These are phyloP conservation scores for Acacia acuminata DNA, from an alignment of 306 rosid species.

Conservation along the genomic window DNA sequence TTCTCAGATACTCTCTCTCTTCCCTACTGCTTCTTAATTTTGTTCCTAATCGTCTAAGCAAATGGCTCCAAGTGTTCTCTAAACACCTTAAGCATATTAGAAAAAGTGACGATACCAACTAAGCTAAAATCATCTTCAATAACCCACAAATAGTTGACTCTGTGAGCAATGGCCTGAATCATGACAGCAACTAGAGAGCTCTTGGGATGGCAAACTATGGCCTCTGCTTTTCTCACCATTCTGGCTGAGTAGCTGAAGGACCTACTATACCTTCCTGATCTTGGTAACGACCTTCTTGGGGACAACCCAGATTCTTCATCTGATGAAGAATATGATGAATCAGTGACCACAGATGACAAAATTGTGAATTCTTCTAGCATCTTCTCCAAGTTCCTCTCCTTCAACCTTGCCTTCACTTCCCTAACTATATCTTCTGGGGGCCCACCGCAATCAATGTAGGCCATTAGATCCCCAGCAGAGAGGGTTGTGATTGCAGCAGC, in stretches of 20 bases:
- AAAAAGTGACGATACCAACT: conserved; percentile 83
- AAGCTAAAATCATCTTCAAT: conserved; percentile 86
- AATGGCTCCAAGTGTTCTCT: conserved; percentile 59
- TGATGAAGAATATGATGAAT: conserved; percentile 63
- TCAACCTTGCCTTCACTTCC: conserved; percentile 65
- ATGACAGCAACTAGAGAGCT: conserved; percentile 91
- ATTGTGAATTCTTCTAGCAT: conserved; percentile 60
- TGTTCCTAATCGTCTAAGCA: conserved; percentile 18
- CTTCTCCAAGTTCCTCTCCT: conserved; percentile 63
- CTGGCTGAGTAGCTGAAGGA: conserved; percentile 80
- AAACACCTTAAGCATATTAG: conserved; percentile 76
- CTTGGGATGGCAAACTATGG: conserved; percentile 86
- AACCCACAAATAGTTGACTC: conserved; percentile 94
- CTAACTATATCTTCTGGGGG: conserved; percentile 83
- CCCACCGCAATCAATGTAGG: conserved; percentile 89
- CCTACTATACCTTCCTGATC: conserved; percentile 59
- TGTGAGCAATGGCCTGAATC: conserved; percentile 96
- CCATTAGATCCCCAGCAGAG: conserved; percentile 84
- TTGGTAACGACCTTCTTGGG: conserved; percentile 36
- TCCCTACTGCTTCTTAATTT: conserved; percentile 10
- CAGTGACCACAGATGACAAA: conserved; percentile 31
- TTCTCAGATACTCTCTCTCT: conserved; percentile 11
- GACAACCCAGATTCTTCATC: conserved; percentile 69
- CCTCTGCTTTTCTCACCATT: conserved; percentile 82
- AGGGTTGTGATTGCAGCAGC: conserved; percentile 78